These are phyloP conservation scores for Graphilbum ipis-grandicollis DNA, from an alignment of 2,329 filamentous ascomycete genomes.

Conservation along the genomic window DNA sequence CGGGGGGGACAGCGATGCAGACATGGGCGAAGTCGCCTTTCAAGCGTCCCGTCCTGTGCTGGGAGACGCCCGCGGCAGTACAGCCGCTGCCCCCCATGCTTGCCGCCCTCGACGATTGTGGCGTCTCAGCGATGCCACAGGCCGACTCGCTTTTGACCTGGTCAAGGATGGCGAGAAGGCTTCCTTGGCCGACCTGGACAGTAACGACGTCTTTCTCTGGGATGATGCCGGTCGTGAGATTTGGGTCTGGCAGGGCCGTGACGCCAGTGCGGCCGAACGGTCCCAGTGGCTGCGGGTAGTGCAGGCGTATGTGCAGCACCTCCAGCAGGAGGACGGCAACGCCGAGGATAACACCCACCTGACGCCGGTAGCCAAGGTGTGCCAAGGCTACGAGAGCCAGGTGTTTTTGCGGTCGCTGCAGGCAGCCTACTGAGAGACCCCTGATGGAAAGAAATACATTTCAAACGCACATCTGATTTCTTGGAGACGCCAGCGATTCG, in stretches of 20 bases:
- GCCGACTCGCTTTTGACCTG: constrained; percentile 36
- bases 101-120: constrained; percentile 25
- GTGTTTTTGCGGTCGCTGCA: constrained; percentile 24
- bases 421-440: background rate
- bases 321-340: constrained; percentile 13
- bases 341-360: constrained; percentile 12
- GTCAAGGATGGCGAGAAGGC: constrained; percentile 36
- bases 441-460: too few relatives aligned
- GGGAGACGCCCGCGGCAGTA: too few relatives aligned
- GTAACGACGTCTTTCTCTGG: constrained; percentile 44
- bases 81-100: too few relatives aligned
- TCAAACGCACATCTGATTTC: too few relatives aligned
- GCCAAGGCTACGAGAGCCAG: constrained; percentile 35
- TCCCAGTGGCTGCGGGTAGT: constrained; percentile 41
- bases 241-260: constrained; percentile 49
- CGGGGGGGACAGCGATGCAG: constrained; percentile 23
- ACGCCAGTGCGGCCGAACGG: constrained; percentile 40
- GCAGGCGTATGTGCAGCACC: constrained; percentile 33
- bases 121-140: constrained; percentile 44
- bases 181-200: constrained; percentile 30
- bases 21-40: constrained; percentile 16
- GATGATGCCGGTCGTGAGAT: constrained; percentile 37
- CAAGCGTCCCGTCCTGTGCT: too few relatives aligned
- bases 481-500: too few relatives aligned
- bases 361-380: constrained; percentile 31